Evolutionary conservation across 179 eudicot genomes (phyloP).

Genomic region (Pouteria campechiana): DNA sequence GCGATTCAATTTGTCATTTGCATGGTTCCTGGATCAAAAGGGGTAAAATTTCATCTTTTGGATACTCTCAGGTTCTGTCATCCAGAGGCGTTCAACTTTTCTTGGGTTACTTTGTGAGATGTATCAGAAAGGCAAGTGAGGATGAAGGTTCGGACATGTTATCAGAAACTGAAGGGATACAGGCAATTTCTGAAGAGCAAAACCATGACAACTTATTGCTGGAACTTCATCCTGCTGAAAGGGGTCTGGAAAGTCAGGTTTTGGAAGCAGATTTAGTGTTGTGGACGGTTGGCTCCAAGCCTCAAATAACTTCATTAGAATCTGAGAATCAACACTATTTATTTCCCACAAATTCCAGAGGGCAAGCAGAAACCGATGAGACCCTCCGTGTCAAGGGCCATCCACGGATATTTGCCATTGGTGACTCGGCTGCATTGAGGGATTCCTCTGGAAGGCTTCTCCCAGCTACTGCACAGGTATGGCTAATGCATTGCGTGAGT

Average conservation of each 20-base stretch:
- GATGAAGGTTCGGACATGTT: conserved; percentile 7
- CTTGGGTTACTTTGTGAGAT: conserved; percentile 68
- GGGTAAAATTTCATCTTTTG: too few relatives aligned
- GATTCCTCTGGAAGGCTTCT: conserved; percentile 72
- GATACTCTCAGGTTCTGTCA: conserved; percentile 80
- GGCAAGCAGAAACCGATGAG: conserved; percentile 94
- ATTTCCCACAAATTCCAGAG: conserved; percentile 82
- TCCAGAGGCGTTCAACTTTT: conserved; percentile 71
- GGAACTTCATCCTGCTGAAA: conserved; percentile 72
- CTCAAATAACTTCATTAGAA: conserved; percentile 62
- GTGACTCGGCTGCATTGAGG: conserved; percentile 81
- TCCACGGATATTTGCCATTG: conserved; percentile 85
- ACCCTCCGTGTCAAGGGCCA: conserved; percentile 95
- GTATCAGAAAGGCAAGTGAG: conserved; percentile 25
- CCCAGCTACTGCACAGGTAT: conserved; percentile 95
- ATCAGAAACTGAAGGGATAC: conserved; percentile 4
- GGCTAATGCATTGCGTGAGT: background rate
- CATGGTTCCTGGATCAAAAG: too few relatives aligned
- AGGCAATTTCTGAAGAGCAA: conserved; percentile 8
- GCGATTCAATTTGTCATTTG: too few relatives aligned
- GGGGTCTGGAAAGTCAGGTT: conserved; percentile 47
- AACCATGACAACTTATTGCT: conserved; percentile 40
- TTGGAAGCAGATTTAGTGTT: conserved; percentile 84
- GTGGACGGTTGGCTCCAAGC: conserved; percentile 93
- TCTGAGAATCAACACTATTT: conserved; percentile 33